A percentile compares a stretch with the other conserved stretches of the same genome.
Conservation (phyloP, 176 grass and related monocot species). For the Rhynchospora tenuis region DNA sequence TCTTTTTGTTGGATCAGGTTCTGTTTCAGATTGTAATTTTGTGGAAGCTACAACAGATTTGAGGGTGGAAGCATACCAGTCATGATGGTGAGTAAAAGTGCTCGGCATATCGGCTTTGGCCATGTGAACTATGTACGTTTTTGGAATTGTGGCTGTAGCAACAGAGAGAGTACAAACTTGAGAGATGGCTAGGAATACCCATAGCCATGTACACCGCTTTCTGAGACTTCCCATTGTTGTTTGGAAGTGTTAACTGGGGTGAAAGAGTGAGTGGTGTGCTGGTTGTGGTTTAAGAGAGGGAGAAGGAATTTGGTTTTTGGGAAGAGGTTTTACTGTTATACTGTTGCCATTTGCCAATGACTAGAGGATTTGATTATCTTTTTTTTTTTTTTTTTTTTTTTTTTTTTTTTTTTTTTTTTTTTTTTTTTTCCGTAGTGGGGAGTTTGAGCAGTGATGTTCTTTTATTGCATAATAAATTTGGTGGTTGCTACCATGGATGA, state of each 20-base stretch:
- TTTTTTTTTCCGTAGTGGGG: neutral
- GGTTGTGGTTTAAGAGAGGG: neutral
- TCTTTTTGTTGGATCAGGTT: conserved; percentile 24
- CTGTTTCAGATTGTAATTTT: conserved; percentile 16
- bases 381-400: neutral
- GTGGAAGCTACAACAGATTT: conserved; percentile 26
- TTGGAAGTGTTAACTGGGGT: neutral
- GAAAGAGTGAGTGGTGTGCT: neutral
- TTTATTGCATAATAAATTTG: conserved; percentile 11
- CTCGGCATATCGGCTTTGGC: conserved; percentile 64
- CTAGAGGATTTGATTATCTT: neutral
- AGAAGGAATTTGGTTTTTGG: neutral
- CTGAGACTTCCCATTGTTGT: conserved; percentile 15
- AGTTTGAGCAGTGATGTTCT: neutral
- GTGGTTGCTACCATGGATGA: neutral
- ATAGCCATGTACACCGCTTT: conserved; percentile 27
- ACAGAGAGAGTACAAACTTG: conserved; percentile 21
- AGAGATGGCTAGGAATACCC: conserved; percentile 31
- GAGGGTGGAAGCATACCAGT: conserved; percentile 84
- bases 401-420: neutral
- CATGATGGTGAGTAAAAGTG: conserved; percentile 47
- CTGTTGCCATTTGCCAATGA: neutral
- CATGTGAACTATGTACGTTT: conserved; percentile 87
- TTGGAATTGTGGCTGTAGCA: conserved; percentile 21
- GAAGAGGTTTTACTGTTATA: neutral